Conservation (phyloP, 371 early-diverging fungal species). For the Syncephalis plumigaleata region DNA sequence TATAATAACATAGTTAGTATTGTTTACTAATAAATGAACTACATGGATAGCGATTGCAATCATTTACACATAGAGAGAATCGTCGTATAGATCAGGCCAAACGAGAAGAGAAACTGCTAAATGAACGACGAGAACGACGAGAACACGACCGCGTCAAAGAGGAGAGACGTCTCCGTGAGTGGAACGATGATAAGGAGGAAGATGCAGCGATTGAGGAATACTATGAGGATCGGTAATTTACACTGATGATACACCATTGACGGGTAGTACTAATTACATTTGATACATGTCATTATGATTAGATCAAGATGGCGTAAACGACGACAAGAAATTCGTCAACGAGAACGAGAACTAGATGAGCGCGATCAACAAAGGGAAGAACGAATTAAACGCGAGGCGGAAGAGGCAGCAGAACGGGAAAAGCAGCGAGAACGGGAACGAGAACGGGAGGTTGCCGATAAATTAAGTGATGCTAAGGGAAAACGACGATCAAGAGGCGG, state of each 20-base stretch:
- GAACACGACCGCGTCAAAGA: constrained; percentile 25
- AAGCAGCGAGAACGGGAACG: constrained; percentile 13
- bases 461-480: background rate
- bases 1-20: background rate
- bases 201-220: constrained; percentile 42
- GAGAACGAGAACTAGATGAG: constrained; percentile 52
- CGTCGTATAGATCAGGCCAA: constrained; percentile 21
- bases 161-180: constrained; percentile 34
- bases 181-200: constrained; percentile 54
- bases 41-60: background rate
- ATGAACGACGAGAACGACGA: constrained; percentile 27
- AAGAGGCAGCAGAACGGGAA: constrained; percentile 18
- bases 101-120: constrained; percentile 39
- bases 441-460: too few relatives aligned
- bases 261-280: background rate
- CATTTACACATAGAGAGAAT: constrained; percentile 1
- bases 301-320: constrained; percentile 51
- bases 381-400: constrained; percentile 15
- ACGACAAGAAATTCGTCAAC: constrained; percentile 32
- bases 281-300: background rate
- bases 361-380: constrained; percentile 39
- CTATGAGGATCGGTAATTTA: constrained; percentile 55
- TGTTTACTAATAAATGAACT: background rate
- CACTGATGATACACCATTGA: constrained; percentile 5
- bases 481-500: too few relatives aligned